phyloP scores from a whole-genome alignment of 768 basidiomycete genomes.

The Naganishia friedmannii region DNA sequence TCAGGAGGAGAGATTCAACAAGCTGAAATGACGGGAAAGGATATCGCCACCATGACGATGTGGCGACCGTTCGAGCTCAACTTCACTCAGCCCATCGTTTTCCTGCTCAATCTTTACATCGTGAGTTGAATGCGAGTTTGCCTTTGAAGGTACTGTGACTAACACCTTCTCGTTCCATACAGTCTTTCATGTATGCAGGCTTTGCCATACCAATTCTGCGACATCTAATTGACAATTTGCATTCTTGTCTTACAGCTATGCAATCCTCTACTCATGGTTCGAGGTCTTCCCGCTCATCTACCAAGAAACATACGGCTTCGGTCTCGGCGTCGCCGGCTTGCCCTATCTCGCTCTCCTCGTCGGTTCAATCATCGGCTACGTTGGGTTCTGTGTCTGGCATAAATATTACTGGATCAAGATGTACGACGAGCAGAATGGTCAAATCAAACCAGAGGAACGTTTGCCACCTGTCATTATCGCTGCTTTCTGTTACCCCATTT shows the following conservation, averaged over 20 bases:
- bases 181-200: background rate
- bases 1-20: constrained; percentile 47
- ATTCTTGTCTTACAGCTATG: constrained; percentile 4
- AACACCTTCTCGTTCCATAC: background rate
- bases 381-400: constrained; percentile 34
- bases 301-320: constrained; percentile 39
- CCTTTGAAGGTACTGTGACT: background rate
- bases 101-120: constrained; percentile 48
- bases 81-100: constrained; percentile 46
- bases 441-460: constrained; percentile 31
- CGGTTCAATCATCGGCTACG: constrained; percentile 32
- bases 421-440: constrained; percentile 32
- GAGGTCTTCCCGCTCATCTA: constrained; percentile 50
- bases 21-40: constrained; percentile 35
- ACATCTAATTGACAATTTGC: background rate
- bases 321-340: constrained; percentile 34
- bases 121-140: constrained; percentile 5
- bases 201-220: background rate
- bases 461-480: constrained; percentile 26
- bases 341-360: constrained; percentile 45
- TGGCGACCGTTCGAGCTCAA: constrained; percentile 43
- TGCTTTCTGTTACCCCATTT: constrained; percentile 34
- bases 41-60: constrained; percentile 40
- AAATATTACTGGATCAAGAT: constrained; percentile 16
- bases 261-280: constrained; percentile 42